Conservation (phyloP, 1,139 yeast species). For the Pichia sp. region DNA sequence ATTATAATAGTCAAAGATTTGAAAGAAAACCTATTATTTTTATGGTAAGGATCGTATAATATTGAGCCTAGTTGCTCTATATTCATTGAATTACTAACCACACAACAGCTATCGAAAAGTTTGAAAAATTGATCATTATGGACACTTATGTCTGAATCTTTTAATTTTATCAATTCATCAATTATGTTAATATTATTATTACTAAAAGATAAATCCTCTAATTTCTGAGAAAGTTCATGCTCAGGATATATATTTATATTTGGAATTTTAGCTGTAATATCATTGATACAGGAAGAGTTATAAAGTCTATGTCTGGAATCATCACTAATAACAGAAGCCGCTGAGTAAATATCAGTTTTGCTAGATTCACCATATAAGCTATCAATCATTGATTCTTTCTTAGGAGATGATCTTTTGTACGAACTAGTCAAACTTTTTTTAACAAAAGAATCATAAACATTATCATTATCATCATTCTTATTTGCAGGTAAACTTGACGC, state of each 20-base stretch:
- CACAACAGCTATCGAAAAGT: constrained; percentile 17
- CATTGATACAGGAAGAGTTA: background rate
- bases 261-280: background rate
- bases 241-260: constrained; percentile 11
- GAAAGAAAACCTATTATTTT: constrained; percentile 7
- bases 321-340: background rate
- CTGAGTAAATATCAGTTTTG: background rate
- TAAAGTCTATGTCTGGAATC: background rate
- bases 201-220: background rate
- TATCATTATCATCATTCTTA: background rate
- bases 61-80: constrained; percentile 13
- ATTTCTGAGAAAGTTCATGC: background rate
- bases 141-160: constrained; percentile 19
- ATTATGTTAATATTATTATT: constrained; percentile 12
- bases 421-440: background rate
- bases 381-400: background rate
- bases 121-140: constrained; percentile 19
- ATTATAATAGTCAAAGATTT: constrained; percentile 12
- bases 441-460: constrained; percentile 3
- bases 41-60: constrained; percentile 14
- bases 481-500: background rate
- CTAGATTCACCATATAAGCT: background rate
- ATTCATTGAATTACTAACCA: constrained; percentile 6
- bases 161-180: constrained; percentile 11
- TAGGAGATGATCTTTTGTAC: constrained; percentile 3